phyloP scores from a whole-genome alignment of 2,329 filamentous ascomycete species.

The Tolypocladium capitatum region DNA sequence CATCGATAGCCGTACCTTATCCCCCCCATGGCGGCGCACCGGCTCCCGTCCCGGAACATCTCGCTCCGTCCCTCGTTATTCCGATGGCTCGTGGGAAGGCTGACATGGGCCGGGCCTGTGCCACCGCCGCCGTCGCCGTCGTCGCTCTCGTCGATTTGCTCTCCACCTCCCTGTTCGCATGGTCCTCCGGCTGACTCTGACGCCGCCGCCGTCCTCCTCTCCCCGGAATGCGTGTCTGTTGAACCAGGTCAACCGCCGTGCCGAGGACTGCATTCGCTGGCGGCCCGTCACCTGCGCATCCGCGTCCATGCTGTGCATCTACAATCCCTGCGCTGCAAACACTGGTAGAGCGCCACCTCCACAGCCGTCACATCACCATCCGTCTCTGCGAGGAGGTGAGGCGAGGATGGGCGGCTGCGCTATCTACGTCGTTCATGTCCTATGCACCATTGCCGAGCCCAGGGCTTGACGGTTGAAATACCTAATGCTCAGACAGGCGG shows the following conservation, averaged over 20 bases:
- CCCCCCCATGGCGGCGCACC: background rate
- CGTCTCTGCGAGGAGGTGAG: background rate
- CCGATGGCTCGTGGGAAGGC: background rate
- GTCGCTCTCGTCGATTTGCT: background rate
- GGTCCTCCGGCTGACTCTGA: too few relatives aligned
- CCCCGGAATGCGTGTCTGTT: background rate
- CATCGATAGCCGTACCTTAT: background rate
- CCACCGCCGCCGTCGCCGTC: background rate
- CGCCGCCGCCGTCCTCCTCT: background rate
- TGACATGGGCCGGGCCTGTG: background rate
- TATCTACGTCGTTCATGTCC: background rate
- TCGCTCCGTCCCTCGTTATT: background rate
- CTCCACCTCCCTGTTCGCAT: background rate
- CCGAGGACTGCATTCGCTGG: slow-evolving; percentile 2
- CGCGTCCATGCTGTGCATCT: background rate
- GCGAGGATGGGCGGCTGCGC: background rate
- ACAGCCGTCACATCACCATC: background rate
- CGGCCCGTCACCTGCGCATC: slow-evolving; percentile 3
- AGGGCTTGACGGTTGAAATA: too few relatives aligned
- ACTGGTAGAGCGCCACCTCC: background rate
- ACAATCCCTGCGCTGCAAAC: background rate
- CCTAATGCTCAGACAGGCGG: background rate
- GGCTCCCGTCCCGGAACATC: background rate
- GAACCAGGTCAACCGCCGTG: background rate
- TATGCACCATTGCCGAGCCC: background rate